phyloP scores from a whole-genome alignment of 148 eudicot species.

The Diospyros kaki region DNA sequence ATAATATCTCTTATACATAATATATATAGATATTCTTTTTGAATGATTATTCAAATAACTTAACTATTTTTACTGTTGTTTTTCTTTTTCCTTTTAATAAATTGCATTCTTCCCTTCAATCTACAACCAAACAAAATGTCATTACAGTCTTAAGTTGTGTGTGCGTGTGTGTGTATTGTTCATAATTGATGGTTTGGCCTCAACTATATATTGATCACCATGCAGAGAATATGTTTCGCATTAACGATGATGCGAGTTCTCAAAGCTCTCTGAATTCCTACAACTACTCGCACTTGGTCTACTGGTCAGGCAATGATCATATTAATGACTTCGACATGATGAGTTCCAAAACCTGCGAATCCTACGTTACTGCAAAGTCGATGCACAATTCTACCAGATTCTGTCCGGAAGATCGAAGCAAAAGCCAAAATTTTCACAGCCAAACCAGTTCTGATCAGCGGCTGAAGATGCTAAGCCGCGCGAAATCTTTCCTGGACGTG shows the following conservation, averaged over 20 bases:
- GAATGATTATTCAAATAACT: too few species aligned
- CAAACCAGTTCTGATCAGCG: constrained; percentile 16
- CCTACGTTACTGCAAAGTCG: constrained; percentile 4
- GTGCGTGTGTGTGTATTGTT: too few species aligned
- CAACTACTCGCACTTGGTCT: constrained; percentile 37
- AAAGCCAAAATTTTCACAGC: constrained; percentile 6
- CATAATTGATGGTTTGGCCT: too few species aligned
- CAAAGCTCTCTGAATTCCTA: constrained; percentile 47
- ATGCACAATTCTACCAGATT: constrained; percentile 39
- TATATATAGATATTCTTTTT: too few species aligned
- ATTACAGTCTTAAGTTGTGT: too few species aligned
- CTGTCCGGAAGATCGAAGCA: constrained; percentile 25
- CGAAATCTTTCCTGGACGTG: constrained; percentile 50
- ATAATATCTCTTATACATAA: background rate
- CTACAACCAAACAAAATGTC: too few species aligned
- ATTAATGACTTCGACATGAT: constrained; percentile 5
- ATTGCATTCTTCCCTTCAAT: too few species aligned
- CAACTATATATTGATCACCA: background rate
- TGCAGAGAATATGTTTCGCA: constrained; percentile 32
- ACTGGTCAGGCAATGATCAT: constrained; percentile 21
- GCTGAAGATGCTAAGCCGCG: constrained; percentile 34
- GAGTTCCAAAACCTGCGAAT: constrained; percentile 8
- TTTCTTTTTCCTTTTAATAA: too few species aligned
- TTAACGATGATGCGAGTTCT: constrained; percentile 52
- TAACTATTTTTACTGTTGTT: too few species aligned